Evolutionary conservation across 2,329 filamentous ascomycete species (phyloP).

Genomic region (Beauveria scarabaeidicola): DNA sequence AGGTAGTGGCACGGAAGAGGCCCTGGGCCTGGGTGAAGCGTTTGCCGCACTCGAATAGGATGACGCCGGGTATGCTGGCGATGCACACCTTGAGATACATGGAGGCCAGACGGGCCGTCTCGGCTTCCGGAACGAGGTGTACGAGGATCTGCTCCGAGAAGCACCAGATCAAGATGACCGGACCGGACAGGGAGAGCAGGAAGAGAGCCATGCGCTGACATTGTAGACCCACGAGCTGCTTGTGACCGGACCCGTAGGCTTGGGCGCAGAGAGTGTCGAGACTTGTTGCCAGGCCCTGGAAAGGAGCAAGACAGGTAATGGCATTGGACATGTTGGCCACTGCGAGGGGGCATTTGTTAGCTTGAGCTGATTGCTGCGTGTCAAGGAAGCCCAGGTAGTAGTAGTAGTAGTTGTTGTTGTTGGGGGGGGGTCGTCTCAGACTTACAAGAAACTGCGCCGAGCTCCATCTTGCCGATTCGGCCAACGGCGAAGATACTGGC

Average conservation of each 20-base stretch:
- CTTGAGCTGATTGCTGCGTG: not conserved
- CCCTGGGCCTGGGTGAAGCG: constrained; percentile 78
- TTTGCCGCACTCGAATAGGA: constrained; percentile 69
- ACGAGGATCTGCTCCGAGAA: constrained; percentile 58
- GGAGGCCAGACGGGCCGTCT: constrained; percentile 61
- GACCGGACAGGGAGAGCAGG: constrained; percentile 61
- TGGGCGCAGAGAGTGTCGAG: constrained; percentile 90
- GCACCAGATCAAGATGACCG: constrained; percentile 64
- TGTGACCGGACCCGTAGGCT: constrained; percentile 86
- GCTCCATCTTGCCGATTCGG: constrained; percentile 57
- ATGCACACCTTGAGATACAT: constrained; percentile 65
- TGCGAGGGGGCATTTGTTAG: not conserved
- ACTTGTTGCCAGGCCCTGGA: constrained; percentile 79
- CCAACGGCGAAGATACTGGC: constrained; percentile 73
- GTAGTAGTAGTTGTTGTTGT: too few species aligned
- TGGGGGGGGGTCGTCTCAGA: not conserved
- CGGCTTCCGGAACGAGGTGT: constrained; percentile 35
- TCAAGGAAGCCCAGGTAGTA: not conserved
- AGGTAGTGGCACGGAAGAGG: constrained; percentile 68
- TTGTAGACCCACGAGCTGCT: constrained; percentile 76
- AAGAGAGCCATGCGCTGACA: constrained; percentile 76
- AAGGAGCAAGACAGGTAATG: constrained; percentile 68
- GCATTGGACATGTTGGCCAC: constrained; percentile 66
- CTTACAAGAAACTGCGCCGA: constrained; percentile 36
- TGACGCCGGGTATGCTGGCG: constrained; percentile 65